Evolutionary conservation across 2,329 filamentous ascomycete genomes (phyloP).

Genomic region (Botrytis hyacinthi): DNA sequence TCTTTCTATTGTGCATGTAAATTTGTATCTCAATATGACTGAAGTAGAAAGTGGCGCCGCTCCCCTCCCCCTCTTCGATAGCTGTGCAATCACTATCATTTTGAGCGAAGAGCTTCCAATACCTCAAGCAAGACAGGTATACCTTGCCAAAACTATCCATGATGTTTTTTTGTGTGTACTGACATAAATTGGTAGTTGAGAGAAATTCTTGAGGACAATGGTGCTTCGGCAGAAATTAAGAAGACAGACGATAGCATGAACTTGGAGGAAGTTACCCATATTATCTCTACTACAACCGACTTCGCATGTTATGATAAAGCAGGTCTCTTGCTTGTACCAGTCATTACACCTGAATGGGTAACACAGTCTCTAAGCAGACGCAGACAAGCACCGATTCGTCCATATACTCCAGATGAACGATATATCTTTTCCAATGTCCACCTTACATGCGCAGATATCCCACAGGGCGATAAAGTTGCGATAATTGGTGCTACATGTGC

Average conservation of each 20-base stretch:
- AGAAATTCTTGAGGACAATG: slow-evolving; percentile 36
- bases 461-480: slow-evolving; percentile 82
- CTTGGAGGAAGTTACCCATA: slow-evolving; percentile 55
- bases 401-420: slow-evolving; percentile 85
- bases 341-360: slow-evolving; percentile 83
- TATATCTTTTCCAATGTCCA: slow-evolving; percentile 86
- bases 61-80: slow-evolving; percentile 29
- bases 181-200: slow-evolving; percentile 25
- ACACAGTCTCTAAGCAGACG: slow-evolving; percentile 64
- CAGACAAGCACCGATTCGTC: slow-evolving; percentile 73
- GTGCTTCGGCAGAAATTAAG: slow-evolving; percentile 40
- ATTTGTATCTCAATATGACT: slow-evolving; percentile 22
- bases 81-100: slow-evolving; percentile 35
- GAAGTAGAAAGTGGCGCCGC: slow-evolving; percentile 10
- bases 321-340: slow-evolving; percentile 74
- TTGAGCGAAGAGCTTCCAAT: slow-evolving; percentile 29
- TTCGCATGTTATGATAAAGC: slow-evolving; percentile 83
- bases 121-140: slow-evolving; percentile 21
- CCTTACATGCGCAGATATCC: slow-evolving; percentile 80
- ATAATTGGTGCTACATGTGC: slow-evolving; percentile 88
- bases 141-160: background rate
- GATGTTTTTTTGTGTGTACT: background rate
- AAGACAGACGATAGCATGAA: slow-evolving; percentile 42
- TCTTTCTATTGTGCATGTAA: background rate
- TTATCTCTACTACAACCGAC: slow-evolving; percentile 77